Percentiles rank a stretch among this genome's conserved stretches.
Evolutionary conservation across 106 monocot species (phyloP).

Genomic region (Amphibolis antarctica): DNA sequence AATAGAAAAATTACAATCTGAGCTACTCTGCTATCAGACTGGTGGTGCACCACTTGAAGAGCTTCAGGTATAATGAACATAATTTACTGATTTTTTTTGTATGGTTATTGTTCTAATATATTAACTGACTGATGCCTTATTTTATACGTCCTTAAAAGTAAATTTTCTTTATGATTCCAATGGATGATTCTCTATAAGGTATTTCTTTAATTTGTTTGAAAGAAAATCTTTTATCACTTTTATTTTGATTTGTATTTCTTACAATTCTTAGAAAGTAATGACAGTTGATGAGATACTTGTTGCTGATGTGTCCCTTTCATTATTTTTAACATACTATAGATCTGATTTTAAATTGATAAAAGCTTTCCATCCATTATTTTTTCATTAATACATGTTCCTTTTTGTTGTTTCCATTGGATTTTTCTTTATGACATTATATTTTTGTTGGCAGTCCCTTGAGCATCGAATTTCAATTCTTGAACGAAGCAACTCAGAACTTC

Average conservation of each 20-base stretch:
- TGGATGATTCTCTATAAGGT: too few species aligned
- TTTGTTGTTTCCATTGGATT: not conserved
- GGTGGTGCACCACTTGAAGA: constrained; percentile 56
- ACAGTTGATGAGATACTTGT: too few species aligned
- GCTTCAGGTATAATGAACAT: constrained; percentile 42
- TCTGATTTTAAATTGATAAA: too few species aligned
- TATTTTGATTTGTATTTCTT: too few species aligned
- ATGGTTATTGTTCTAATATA: not conserved
- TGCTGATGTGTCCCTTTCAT: too few species aligned
- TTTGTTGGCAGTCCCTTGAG: constrained; percentile 37
- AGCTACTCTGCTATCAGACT: constrained; percentile 65
- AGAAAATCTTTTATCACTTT: too few species aligned
- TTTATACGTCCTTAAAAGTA: not conserved
- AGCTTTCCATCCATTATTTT: too few species aligned
- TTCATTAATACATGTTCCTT: not conserved
- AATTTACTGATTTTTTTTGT: not conserved
- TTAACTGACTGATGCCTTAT: not conserved
- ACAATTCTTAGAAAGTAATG: too few species aligned
- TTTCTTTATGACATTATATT: not conserved
- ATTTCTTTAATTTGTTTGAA: too few species aligned
- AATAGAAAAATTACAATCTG: constrained; percentile 71
- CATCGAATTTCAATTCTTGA: constrained; percentile 65
- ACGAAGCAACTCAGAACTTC: constrained; percentile 55
- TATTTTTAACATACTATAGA: too few species aligned
- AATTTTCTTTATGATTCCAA: too few species aligned